Conservation (phyloP, 2,329 filamentous ascomycete genomes). For the Hypomyces rosellus region DNA sequence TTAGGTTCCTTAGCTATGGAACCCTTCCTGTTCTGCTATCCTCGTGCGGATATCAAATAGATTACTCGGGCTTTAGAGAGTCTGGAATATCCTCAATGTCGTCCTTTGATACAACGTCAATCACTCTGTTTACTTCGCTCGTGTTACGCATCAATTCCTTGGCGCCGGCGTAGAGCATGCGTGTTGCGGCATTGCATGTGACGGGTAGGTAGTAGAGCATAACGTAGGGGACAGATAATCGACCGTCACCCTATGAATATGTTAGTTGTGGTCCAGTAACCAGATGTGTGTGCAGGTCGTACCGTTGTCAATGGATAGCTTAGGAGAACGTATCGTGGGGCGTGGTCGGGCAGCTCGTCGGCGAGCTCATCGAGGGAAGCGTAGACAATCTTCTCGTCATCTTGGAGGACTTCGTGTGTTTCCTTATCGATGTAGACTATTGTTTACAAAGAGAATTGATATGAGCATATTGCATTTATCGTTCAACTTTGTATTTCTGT, state of each 20-base stretch:
- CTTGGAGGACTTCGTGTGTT: constrained; percentile 81
- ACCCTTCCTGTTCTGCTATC: too few species aligned
- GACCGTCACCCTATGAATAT: constrained; percentile 61
- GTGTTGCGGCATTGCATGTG: constrained; percentile 78
- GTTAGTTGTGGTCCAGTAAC: too few species aligned
- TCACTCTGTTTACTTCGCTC: constrained; percentile 78
- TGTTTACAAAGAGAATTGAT: neutral
- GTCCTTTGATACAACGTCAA: constrained; percentile 76
- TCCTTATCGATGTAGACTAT: constrained; percentile 85
- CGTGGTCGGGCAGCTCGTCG: constrained; percentile 88
- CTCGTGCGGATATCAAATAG: constrained; percentile 2
- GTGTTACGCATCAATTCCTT: constrained; percentile 95
- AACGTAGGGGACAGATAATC: constrained; percentile 85
- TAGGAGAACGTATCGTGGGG: constrained; percentile 81
- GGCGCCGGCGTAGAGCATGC: constrained; percentile 93
- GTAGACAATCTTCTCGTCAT: constrained; percentile 71
- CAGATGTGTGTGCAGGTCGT: constrained; percentile 22
- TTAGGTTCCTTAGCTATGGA: too few species aligned
- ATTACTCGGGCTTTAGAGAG: constrained; percentile 40
- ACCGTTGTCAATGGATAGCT: constrained; percentile 88
- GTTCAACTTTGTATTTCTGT: neutral
- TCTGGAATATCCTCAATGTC: constrained; percentile 77
- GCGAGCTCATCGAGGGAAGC: constrained; percentile 71
- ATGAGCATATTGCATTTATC: neutral
- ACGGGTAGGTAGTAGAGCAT: constrained; percentile 90